A percentile compares a stretch with the other conserved stretches of the same genome.
These are phyloP conservation scores for Wickerhamomyces bisporus DNA, from an alignment of 805 yeast species.

Conservation along the genomic window DNA sequence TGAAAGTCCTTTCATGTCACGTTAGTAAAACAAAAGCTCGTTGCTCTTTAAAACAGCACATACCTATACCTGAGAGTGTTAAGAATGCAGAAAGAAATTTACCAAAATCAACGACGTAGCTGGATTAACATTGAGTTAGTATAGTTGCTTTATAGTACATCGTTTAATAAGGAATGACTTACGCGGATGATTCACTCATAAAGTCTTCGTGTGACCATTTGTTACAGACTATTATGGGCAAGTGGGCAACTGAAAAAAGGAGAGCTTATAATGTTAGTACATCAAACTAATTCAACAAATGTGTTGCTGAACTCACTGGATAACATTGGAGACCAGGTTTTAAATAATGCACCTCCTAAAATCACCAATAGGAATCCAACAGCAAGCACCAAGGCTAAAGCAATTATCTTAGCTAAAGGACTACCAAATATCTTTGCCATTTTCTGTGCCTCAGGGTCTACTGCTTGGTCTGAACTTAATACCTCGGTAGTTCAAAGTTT, in stretches of 20 bases:
- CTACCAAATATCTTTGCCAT: conserved; percentile 22
- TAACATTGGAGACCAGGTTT: conserved; percentile 74
- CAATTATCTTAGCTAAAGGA: conserved; percentile 70
- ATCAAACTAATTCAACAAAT: too few relatives aligned
- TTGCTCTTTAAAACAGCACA: conserved; percentile 1
- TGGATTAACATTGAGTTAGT: conserved; percentile 15
- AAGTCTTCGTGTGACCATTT: conserved; percentile 46
- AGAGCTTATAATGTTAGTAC: conserved; percentile 23
- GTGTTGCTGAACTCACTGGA: too few relatives aligned
- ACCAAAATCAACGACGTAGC: conserved; percentile 58
- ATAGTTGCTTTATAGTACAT: neutral
- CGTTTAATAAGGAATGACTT: conserved; percentile 16
- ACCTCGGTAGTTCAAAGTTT: too few relatives aligned
- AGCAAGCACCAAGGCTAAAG: conserved; percentile 68
- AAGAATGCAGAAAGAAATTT: conserved; percentile 63
- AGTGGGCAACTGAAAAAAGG: conserved; percentile 49
- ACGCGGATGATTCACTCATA: conserved; percentile 41
- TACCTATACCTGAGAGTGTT: conserved; percentile 50
- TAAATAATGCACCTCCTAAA: conserved; percentile 68
- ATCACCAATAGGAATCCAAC: conserved; percentile 72
- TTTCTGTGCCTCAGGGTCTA: too few relatives aligned
- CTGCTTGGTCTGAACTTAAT: too few relatives aligned
- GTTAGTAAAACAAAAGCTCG: neutral
- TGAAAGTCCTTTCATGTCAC: conserved; percentile 41
- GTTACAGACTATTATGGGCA: conserved; percentile 50